Conservation (phyloP, 2,329 filamentous ascomycete genomes). For the Beauveria australis region DNA sequence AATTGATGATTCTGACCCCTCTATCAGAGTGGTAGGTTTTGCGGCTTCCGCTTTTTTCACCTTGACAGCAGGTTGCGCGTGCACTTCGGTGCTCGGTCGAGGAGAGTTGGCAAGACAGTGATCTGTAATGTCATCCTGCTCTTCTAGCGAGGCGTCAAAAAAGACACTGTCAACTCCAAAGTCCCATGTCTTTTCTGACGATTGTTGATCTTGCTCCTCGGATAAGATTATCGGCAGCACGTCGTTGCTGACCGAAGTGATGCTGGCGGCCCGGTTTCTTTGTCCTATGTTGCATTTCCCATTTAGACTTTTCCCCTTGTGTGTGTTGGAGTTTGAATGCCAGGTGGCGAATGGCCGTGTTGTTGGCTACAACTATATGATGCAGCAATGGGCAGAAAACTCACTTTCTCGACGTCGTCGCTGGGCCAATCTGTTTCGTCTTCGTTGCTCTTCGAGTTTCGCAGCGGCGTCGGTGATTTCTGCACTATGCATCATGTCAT, state of each 20-base stretch:
- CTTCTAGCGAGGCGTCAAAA: background rate
- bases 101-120: background rate
- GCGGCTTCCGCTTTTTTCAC: background rate
- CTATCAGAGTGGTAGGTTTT: background rate
- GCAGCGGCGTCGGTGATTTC: background rate
- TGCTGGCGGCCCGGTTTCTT: background rate
- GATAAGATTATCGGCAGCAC: background rate
- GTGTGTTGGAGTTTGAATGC: background rate
- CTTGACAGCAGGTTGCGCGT: background rate
- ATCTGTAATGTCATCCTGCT: background rate
- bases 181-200: background rate
- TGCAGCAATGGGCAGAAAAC: background rate
- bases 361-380: no score
- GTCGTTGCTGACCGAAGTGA: background rate
- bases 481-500: background rate
- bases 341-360: no score
- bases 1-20: background rate
- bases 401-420: slow-evolving; percentile 6
- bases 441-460: slow-evolving; percentile 6
- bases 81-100: background rate
- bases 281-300: background rate
- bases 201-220: background rate
- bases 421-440: slow-evolving; percentile 5
- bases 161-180: background rate
- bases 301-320: background rate